Base-by-base conservation (phyloP, 106 monocot species). In the Xerophyta viscosa region DNA sequence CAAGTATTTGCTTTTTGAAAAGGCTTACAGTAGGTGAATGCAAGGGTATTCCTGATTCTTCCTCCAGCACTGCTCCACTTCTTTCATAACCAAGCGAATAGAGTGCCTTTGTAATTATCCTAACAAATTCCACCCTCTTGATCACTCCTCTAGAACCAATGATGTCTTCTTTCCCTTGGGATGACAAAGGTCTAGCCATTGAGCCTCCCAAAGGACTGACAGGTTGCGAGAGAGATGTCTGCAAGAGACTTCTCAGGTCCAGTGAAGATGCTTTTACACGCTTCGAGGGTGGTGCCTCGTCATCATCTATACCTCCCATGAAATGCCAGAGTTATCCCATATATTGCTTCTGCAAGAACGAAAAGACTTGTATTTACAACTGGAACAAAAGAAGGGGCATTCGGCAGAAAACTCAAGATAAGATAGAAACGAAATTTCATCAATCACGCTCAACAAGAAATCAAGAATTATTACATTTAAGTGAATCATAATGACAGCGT, bases 11-110 rank as follows among this genome's bases (percentile, higher is more conserved):
- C 50, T 79, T 59, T 49, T 78, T 72, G 37, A 88, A 75, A 18
- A 63, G 69, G 50, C 57, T 43, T 0, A 88, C 79, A 5, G 22
- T 29, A 29, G 74, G 50, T 15, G 69, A 71, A 46, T 83, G 72
- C 58, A 88, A 58, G n/a, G 47, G 66, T 37, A 88, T 79, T 20
- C 83, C 88, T 11, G 88, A 88, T 44, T 88, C 88, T 56, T 79
- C 71, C 56, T 88, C 88, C 3, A 88, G 57, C 56, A 66, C 37
- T 22, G 75, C 72, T 50, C 83, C 82, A 47, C 71, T 76, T 61
- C 58, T 75, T 37, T 72, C 65, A 69, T 88, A 88, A 7, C 88
- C 88, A 24, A 88, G 75, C 58, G 78, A 72, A 51, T 88, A 79
- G 27, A 88, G 66, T 48, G 83, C 66, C 58, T 83, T 79, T 8